Conservation (phyloP, 2,329 filamentous ascomycete genomes). For the Neonectria ditissima region DNA sequence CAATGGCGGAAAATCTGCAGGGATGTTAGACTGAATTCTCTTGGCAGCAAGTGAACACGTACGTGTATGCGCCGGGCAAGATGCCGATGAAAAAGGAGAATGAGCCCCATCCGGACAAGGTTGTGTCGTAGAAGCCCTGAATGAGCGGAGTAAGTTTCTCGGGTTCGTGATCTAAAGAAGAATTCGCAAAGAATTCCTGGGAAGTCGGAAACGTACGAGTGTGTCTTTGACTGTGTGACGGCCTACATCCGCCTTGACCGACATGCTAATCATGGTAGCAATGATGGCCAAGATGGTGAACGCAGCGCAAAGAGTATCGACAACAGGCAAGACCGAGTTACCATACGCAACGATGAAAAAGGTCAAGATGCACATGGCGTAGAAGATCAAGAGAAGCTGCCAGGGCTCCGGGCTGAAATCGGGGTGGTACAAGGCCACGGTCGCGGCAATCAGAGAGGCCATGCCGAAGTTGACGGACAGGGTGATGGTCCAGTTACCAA, state of each 20-base stretch:
- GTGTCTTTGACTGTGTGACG: slow-evolving; percentile 65
- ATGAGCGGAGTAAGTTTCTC: slow-evolving; percentile 7
- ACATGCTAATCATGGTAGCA: slow-evolving; percentile 75
- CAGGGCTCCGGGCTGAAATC: slow-evolving; percentile 59
- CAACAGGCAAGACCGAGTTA: slow-evolving; percentile 66
- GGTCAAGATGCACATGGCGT: slow-evolving; percentile 71
- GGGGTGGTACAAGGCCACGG: slow-evolving; percentile 72
- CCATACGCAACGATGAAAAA: slow-evolving; percentile 76
- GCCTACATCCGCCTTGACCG: slow-evolving; percentile 70
- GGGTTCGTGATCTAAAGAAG: not conserved
- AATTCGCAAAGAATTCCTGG: not conserved
- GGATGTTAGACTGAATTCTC: not conserved
- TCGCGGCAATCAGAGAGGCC: slow-evolving; percentile 74
- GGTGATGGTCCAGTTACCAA: slow-evolving; percentile 77
- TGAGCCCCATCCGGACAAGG: slow-evolving; percentile 74
- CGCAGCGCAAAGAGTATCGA: slow-evolving; percentile 77
- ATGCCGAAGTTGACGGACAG: slow-evolving; percentile 77
- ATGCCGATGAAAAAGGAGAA: slow-evolving; percentile 68
- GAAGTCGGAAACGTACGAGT: slow-evolving; percentile 28
- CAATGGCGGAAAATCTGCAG: slow-evolving; percentile 56
- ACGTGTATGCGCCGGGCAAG: slow-evolving; percentile 57
- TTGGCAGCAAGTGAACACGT: not conserved
- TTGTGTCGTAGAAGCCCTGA: slow-evolving; percentile 76
- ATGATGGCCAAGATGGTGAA: slow-evolving; percentile 78
- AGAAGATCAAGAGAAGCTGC: slow-evolving; percentile 78